These are phyloP conservation scores for Spathaspora girioi DNA, from an alignment of 805 yeast genomes.

Conservation along the genomic window DNA sequence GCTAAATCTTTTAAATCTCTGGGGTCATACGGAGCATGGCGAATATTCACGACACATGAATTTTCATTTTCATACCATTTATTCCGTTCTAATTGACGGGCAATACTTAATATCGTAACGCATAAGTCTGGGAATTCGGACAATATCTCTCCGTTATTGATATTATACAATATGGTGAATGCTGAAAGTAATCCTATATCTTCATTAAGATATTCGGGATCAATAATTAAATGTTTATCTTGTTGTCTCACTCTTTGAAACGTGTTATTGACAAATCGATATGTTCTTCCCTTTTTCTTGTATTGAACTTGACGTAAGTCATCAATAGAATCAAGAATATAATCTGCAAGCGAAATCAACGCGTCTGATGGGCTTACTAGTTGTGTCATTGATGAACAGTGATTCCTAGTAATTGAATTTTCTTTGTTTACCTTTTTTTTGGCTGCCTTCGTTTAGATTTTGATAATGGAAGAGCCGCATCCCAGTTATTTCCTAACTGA, in stretches of 20 bases:
- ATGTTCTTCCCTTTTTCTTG: conserved; percentile 45
- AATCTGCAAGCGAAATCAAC: conserved; percentile 30
- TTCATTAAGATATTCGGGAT: conserved; percentile 23
- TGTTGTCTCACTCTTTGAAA: conserved; percentile 48
- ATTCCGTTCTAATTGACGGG: conserved; percentile 45
- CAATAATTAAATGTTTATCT: conserved; percentile 44
- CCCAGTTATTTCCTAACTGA: not conserved
- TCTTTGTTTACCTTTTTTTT: not conserved
- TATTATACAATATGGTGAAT: conserved; percentile 36
- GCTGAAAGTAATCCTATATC: conserved; percentile 40
- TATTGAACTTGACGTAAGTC: conserved; percentile 32
- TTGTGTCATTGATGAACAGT: conserved; percentile 1
- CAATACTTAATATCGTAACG: conserved; percentile 45
- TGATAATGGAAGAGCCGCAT: not conserved
- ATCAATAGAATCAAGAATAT: conserved; percentile 31
- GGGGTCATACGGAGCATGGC: conserved; percentile 31
- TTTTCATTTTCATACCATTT: conserved; percentile 48
- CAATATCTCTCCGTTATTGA: conserved; percentile 35
- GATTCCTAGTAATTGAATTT: not conserved
- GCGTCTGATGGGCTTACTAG: conserved; percentile 28
- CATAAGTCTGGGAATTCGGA: conserved; percentile 38
- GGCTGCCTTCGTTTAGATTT: not conserved
- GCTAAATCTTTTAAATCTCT: conserved; percentile 26
- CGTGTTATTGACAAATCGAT: conserved; percentile 44
- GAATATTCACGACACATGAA: conserved; percentile 35